Base-by-base conservation (phyloP, 495 filamentous ascomycete species). In the Beverwykella pulmonaria region DNA sequence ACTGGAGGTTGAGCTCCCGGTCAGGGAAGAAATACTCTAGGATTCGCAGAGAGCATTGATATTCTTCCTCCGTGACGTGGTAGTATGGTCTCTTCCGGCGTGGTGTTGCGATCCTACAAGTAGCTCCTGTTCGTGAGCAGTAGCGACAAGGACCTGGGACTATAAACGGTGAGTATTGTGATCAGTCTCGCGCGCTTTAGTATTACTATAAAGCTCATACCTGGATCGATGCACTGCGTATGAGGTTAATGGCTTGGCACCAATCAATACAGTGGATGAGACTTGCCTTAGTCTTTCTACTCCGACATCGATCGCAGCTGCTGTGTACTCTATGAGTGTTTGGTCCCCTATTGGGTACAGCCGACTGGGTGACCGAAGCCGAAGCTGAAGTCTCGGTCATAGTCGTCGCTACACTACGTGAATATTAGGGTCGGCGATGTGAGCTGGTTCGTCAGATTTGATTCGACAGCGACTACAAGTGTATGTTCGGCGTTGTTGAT, bases 51-150 rank as follows among this genome's bases (percentile, higher is more conserved):
- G 67, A 64, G 32, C 67, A 69, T 44, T 69, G 67, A 26, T 69
- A 69, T 32, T 69, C 67, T 56, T 69, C 67, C 26, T 69, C 67
- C 6, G 67, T 69, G 20, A 69, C 67, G 48, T 69, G 67, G 36
- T 69, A 69, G 49, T 69, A 69, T 0, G 67, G 67, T 0, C 67
- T 53, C 29, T 69, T 69, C 9, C 67, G 44, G 9, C 67, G 60
- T 27, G 67, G 67, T 25, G 67, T 69, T 17, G 67, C 67, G 12
- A 65, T 69, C 34, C 55, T 25, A 22, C 67, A 69, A 14, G 50
- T 17, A 1, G 67, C 67, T 17, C 67, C 67, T 10, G 61, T 69
- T 20, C 67, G 60, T 1, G 67, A 61, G 25, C 67, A 69, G 29
- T 69, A 69, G 22, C 67, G 60, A 32, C 67, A 69, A 23, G 67